Percentiles rank a stretch among this genome's conserved stretches.
These are phyloP conservation scores for Cercophora samala DNA, from an alignment of 495 filamentous ascomycete species.

Conservation along the genomic window DNA sequence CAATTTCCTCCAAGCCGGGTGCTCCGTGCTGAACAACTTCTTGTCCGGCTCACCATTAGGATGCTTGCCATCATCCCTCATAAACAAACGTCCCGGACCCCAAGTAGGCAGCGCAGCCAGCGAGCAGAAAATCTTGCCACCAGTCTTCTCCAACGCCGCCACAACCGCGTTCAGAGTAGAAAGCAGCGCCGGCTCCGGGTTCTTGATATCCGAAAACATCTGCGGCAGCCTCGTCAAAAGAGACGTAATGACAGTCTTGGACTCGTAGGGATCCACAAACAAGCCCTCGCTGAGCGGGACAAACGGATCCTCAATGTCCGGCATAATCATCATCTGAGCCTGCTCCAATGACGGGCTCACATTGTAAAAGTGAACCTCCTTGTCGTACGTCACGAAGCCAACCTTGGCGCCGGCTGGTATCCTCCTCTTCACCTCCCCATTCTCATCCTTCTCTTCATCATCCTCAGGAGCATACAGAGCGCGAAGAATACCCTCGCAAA, in stretches of 20 bases:
- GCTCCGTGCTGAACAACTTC: conserved; percentile 86
- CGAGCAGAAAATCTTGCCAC: conserved; percentile 90
- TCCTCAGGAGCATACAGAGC: conserved; percentile 72
- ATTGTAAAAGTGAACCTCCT: conserved; percentile 96
- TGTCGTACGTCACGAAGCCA: conserved; percentile 93
- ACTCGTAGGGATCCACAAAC: conserved; percentile 94
- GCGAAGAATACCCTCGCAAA: conserved; percentile 82
- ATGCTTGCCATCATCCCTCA: conserved; percentile 84
- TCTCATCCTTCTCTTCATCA: conserved; percentile 51
- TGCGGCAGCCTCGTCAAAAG: conserved; percentile 75
- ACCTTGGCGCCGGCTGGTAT: conserved; percentile 81
- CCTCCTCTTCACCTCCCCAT: conserved; percentile 55
- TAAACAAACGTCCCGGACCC: conserved; percentile 78
- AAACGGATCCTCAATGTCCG: conserved; percentile 96
- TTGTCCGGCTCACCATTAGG: conserved; percentile 86
- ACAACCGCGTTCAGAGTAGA: conserved; percentile 79
- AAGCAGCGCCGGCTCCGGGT: conserved; percentile 81
- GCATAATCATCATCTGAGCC: conserved; percentile 98
- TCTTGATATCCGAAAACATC: conserved; percentile 82
- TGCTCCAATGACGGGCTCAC: conserved; percentile 75
- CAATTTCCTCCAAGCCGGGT: conserved; percentile 75
- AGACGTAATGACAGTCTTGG: conserved; percentile 79
- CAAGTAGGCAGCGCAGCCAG: conserved; percentile 79
- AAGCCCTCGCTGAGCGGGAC: conserved; percentile 86
- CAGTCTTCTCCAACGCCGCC: conserved; percentile 74